Evolutionary conservation across 2,329 filamentous ascomycete genomes (phyloP).

Genomic region (Hymenoscyphus linearis): DNA sequence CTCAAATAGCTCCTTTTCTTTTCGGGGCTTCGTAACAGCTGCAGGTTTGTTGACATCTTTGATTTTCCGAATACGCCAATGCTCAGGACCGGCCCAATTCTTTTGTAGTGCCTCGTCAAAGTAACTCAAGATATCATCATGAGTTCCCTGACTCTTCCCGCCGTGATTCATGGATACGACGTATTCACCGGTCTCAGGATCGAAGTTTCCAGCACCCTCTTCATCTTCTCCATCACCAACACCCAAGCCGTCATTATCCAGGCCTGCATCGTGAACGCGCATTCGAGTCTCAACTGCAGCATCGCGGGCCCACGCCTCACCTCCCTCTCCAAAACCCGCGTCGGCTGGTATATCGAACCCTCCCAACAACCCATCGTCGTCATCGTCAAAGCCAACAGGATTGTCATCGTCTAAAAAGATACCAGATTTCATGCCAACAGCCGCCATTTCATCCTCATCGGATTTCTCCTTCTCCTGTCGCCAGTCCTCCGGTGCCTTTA

Average conservation of each 20-base stretch:
- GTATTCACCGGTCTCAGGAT: constrained; percentile 66
- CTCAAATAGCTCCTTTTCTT: constrained; percentile 94
- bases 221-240: constrained; percentile 47
- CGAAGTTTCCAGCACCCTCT: constrained; percentile 49
- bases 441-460: constrained; percentile 31
- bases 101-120: constrained; percentile 95
- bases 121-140: constrained; percentile 95
- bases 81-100: constrained; percentile 97
- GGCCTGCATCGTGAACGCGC: constrained; percentile 64
- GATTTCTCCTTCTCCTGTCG: constrained; percentile 61
- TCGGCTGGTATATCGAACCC: constrained; percentile 64
- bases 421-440: constrained; percentile 64
- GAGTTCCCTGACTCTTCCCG: constrained; percentile 57
- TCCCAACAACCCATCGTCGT: constrained; percentile 64
- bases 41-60: constrained; percentile 68
- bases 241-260: constrained; percentile 48
- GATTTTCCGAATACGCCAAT: constrained; percentile 95
- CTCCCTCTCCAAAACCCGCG: constrained; percentile 88
- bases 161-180: constrained; percentile 73
- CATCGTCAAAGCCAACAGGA: constrained; percentile 73
- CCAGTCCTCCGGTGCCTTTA: constrained; percentile 87
- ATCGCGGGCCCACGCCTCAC: constrained; percentile 91
- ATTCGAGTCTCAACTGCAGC: constrained; percentile 82
- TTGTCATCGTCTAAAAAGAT: constrained; percentile 86
- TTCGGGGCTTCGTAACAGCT: constrained; percentile 60